phyloP scores from a whole-genome alignment of 2,329 filamentous ascomycete genomes.

The Cytospora piceae region DNA sequence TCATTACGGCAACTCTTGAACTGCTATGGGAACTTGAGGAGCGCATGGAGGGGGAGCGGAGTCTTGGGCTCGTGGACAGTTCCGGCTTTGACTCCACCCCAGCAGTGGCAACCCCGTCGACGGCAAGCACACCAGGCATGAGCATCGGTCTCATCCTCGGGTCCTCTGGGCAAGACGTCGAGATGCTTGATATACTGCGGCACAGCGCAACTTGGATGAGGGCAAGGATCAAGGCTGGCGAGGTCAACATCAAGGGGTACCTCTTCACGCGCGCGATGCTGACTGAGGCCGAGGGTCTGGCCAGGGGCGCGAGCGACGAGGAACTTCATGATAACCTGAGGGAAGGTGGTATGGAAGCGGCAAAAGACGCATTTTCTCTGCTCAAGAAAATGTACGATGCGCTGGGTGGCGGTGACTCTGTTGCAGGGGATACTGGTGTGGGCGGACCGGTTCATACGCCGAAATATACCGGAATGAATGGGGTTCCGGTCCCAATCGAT shows the following conservation, averaged over 20 bases:
- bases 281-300: constrained; percentile 48
- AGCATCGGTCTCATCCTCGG: constrained; percentile 22
- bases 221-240: constrained; percentile 48
- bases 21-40: constrained; percentile 51
- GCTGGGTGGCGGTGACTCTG: constrained; percentile 8
- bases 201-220: constrained; percentile 47
- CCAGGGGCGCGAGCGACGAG: constrained; percentile 40
- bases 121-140: constrained; percentile 6
- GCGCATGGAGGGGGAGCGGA: constrained; percentile 40
- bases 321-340: constrained; percentile 43
- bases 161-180: constrained; percentile 42
- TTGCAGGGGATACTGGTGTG: neutral
- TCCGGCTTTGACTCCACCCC: neutral
- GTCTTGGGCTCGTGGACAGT: neutral
- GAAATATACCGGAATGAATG: constrained; percentile 1
- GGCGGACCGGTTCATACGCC: neutral
- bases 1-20: constrained; percentile 51
- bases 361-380: constrained; percentile 39
- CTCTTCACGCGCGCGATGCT: constrained; percentile 46
- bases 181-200: constrained; percentile 47
- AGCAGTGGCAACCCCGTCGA: neutral
- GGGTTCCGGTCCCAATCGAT: neutral
- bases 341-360: constrained; percentile 43
- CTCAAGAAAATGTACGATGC: constrained; percentile 40
- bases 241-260: constrained; percentile 60